Percentiles rank a stretch among this genome's conserved stretches.
These are phyloP conservation scores for Phaeosphaeriaceae sp. DNA, from an alignment of 2,329 filamentous ascomycete genomes.

Conservation along the genomic window DNA sequence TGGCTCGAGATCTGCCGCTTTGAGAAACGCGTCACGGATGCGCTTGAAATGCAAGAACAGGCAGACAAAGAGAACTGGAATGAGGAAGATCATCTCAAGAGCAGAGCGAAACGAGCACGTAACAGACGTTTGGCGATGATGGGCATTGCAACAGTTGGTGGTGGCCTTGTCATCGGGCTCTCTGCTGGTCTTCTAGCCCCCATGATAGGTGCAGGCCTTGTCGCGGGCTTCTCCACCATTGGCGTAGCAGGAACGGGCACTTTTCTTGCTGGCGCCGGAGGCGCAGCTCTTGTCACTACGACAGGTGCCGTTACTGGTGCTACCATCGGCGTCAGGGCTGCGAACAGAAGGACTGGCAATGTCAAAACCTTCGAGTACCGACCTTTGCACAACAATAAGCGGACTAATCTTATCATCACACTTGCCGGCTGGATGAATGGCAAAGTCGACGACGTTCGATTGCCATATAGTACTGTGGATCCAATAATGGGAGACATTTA, in stretches of 20 bases:
- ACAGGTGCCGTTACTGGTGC: slow-evolving; percentile 85
- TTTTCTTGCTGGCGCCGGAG: slow-evolving; percentile 90
- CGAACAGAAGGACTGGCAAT: slow-evolving; percentile 84
- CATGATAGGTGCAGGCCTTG: slow-evolving; percentile 90
- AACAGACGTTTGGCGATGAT: slow-evolving; percentile 91
- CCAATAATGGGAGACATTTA: slow-evolving; percentile 98
- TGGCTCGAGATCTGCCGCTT: slow-evolving; percentile 97
- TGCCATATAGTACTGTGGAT: slow-evolving; percentile 96
- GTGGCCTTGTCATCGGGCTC: slow-evolving; percentile 91
- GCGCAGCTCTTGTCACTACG: slow-evolving; percentile 92
- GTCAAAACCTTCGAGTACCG: slow-evolving; percentile 98
- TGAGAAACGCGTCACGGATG: slow-evolving; percentile 95
- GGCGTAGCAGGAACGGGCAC: slow-evolving; percentile 87
- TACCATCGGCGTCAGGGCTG: slow-evolving; percentile 84
- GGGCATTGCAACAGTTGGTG: slow-evolving; percentile 95
- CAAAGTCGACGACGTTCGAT: slow-evolving; percentile 92
- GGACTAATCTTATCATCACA: slow-evolving; percentile 93
- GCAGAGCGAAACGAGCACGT: slow-evolving; percentile 78
- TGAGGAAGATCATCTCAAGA: slow-evolving; percentile 92
- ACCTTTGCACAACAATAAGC: slow-evolving; percentile 96
- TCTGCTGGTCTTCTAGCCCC: slow-evolving; percentile 92
- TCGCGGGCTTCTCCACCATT: slow-evolving; percentile 93
- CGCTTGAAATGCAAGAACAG: slow-evolving; percentile 95
- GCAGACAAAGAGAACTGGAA: slow-evolving; percentile 98
- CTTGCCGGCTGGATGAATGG: slow-evolving; percentile 98